Base-by-base conservation (phyloP, 2,329 filamentous ascomycete species). In the Xylariales sp. region DNA sequence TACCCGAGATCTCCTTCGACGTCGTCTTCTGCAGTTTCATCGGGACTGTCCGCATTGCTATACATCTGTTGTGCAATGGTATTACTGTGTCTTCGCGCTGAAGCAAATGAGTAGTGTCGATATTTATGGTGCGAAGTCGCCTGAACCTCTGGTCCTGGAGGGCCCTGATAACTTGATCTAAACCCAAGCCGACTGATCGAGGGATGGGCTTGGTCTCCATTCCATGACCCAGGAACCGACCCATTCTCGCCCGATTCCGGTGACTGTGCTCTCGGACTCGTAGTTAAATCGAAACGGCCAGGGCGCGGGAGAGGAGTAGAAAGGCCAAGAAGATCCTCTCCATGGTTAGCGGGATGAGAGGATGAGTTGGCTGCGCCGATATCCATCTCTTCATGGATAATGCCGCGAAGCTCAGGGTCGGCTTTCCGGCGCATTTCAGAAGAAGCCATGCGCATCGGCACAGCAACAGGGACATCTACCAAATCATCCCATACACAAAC, bases 401-500 rank as follows among this genome's bases (percentile, higher is more conserved):
- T 85, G 75, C 77, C 79, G 61, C 75, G 79, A 16, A 78, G 67
- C 65, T 82, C 83, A 60, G 79, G 80, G 57, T 86, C 86, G 72
- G 85, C 83, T 61, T 89, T 89, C 62, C 92, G 88, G 67, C 91
- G 90, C 83, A 93, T 91, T 76, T 98, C 95, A n/a, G 90, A 90
- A 4, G 93, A 95, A 7, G 94, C 92, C 8, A 89, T 88, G 57
- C 93, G 90, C 85, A 99, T 90, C 30, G 95, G 95, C 39, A 97
- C 93, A 2, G 94, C 96, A 56, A 98, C 91, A 1, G 96, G 96
- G 16, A 99, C 92, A 75, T 99, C 96, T 28, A 99, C 96, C 28
- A 98, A 83, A 77, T 99, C 96, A 76, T 99, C 96, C 96, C 96
- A 99, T 12, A 99, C 95, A 75, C 94, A 97, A 18, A 99, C 95